Evolutionary conservation across 371 early-diverging fungal species (phyloP).

Genomic region (Syncephalastrum monosporum): DNA sequence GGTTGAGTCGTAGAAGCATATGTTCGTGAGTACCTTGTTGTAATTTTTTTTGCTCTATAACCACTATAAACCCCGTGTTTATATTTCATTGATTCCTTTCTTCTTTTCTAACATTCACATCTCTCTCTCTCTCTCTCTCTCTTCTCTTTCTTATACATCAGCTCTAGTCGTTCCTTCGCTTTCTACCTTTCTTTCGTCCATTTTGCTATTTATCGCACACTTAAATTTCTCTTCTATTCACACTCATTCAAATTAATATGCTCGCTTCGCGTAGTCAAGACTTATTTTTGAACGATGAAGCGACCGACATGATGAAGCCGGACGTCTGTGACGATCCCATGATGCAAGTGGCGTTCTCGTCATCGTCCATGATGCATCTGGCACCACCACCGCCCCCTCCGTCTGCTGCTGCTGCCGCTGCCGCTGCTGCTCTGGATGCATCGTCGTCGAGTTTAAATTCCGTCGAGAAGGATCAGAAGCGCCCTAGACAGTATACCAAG

Average conservation of each 20-base stretch:
- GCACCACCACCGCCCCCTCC: not conserved
- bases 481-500: constrained; percentile 14
- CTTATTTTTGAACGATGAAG: constrained; percentile 13
- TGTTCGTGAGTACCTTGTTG: too few species aligned
- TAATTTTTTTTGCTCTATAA: too few species aligned
- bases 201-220: not conserved
- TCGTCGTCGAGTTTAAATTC: constrained; percentile 20
- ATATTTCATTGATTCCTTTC: too few species aligned
- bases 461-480: constrained; percentile 16
- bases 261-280: constrained; percentile 18
- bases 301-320: constrained; percentile 2
- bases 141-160: constrained; percentile 3
- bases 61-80: too few species aligned
- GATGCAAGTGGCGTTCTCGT: too few species aligned
- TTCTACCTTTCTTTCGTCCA: constrained; percentile 1
- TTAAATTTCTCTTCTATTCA: constrained; percentile 2
- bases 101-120: too few species aligned
- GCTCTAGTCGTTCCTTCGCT: constrained; percentile 4
- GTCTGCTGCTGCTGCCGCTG: constrained; percentile 22
- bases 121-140: not conserved
- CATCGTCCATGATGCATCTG: too few species aligned
- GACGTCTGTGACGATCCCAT: too few species aligned
- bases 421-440: too few species aligned
- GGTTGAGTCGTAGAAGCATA: too few species aligned
- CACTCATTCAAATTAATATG: constrained; percentile 9